phyloP scores from a whole-genome alignment of 208 protist genomes.

The Acanthamoeba healyi region DNA sequence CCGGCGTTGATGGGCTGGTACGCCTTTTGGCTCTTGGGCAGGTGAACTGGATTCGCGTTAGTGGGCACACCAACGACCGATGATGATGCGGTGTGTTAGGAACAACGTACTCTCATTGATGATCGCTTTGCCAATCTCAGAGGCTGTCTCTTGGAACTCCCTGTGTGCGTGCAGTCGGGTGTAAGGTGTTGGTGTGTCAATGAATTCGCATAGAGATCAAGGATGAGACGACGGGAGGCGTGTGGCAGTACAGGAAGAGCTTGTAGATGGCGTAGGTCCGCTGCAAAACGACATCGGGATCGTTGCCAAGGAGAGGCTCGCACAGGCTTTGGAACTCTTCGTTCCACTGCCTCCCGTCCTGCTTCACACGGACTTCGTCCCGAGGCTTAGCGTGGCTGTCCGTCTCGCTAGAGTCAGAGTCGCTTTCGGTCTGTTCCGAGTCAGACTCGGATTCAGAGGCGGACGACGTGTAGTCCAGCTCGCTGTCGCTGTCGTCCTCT shows the following conservation, averaged over 20 bases:
- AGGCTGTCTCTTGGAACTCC: constrained; percentile 53
- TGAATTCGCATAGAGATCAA: neutral
- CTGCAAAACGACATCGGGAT: constrained; percentile 7
- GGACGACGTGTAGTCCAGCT: neutral
- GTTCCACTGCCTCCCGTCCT: constrained; percentile 41
- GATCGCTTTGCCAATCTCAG: constrained; percentile 63
- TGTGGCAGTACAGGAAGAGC: constrained; percentile 13
- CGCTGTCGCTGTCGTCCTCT: neutral
- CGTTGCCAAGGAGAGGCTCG: neutral
- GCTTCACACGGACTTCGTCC: neutral
- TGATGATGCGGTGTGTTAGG: neutral
- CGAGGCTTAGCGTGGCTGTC: neutral
- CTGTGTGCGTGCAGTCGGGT: neutral
- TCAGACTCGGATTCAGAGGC: neutral
- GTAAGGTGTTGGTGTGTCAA: neutral
- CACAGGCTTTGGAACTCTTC: constrained; percentile 70
- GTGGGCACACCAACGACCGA: neutral
- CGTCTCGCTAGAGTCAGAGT: neutral
- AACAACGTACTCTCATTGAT: constrained; percentile 20
- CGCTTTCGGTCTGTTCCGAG: neutral
- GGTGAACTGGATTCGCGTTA: neutral
- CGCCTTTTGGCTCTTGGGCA: constrained; percentile 41
- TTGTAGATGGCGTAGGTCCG: constrained; percentile 52
- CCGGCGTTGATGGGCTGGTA: constrained; percentile 78
- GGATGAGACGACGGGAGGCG: neutral